A percentile compares a stretch with the other conserved stretches of the same genome.
Conservation (phyloP, 2,329 filamentous ascomycete genomes). For the Aureobasidium sp. region DNA sequence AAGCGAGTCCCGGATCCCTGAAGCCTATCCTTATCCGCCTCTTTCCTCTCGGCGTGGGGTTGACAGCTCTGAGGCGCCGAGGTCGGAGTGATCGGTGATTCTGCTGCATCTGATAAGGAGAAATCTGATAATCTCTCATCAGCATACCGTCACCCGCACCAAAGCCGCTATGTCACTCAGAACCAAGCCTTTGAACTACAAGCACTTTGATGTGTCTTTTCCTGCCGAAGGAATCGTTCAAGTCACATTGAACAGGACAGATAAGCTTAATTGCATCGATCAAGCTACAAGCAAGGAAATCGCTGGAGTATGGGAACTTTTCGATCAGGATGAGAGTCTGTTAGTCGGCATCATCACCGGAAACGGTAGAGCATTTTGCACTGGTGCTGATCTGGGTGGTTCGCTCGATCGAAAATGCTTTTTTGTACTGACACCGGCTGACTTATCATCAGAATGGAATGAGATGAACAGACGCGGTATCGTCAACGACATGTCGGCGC, state of each 20-base stretch:
- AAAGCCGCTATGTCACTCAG: slow-evolving; percentile 10
- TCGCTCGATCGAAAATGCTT: slow-evolving; percentile 22
- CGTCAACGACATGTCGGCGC: slow-evolving; percentile 25
- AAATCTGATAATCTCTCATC: neutral
- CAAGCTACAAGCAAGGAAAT: slow-evolving; percentile 41
- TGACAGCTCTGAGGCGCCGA: too few relatives aligned
- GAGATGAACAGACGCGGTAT: slow-evolving; percentile 22
- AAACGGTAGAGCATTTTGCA: slow-evolving; percentile 49
- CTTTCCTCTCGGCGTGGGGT: neutral
- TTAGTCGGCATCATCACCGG: slow-evolving; percentile 42
- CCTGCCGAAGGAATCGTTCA: slow-evolving; percentile 44
- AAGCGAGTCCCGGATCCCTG: neutral
- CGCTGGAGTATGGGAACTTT: slow-evolving; percentile 46
- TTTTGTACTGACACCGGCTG: neutral
- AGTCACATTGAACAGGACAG: slow-evolving; percentile 36
- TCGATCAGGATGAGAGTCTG: slow-evolving; percentile 36
- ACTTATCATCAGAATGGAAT: slow-evolving; percentile 24
- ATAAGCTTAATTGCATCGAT: slow-evolving; percentile 19
- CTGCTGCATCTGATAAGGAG: neutral
- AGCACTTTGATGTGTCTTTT: slow-evolving; percentile 33
- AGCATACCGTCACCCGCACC: too few relatives aligned
- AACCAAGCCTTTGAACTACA: slow-evolving; percentile 11
- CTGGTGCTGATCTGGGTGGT: slow-evolving; percentile 50
- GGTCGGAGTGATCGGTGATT: too few relatives aligned
- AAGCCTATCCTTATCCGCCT: slow-evolving; percentile 4